Evolutionary conservation across 2,329 filamentous ascomycete species (phyloP), one percentile per base, ranked within the genome.

Genomic region (Fusarium zealandicum): DNA sequence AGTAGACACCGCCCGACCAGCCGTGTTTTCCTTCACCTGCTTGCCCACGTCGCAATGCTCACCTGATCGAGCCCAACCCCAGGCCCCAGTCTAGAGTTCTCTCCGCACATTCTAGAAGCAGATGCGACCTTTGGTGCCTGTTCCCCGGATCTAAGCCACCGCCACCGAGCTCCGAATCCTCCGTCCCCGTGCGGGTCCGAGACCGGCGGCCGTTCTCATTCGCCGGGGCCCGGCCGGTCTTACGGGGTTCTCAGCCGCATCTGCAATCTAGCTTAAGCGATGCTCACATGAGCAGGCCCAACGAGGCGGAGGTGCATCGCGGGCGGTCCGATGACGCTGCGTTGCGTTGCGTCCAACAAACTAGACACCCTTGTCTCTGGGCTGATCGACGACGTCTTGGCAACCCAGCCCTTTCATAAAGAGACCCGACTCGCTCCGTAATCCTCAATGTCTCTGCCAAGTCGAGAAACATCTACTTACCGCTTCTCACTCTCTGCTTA

Each of bases 91-190:
- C 31, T 35, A 6, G 20, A 25, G 28, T 28, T 46, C 43, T 38
- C 43, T 30, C 43, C 43, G 38, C 43, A 38, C 9, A 30, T 54
- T 54, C 50, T 42, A 45, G 45, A 54, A 54, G 36, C 51, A 11
- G 28, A 40, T 20, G n/a, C 17, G 1, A 22, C 16, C 20, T 40
- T 10, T 47, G 25, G 22, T 14, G 9, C 11, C 28, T 31, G 28
- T 36, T 33, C 50, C 45, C 62, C 51, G 47, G 63, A 64, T 53
- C 63, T 55, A 56, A 67, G 64, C 64, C 64, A 66, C 64, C 61
- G 27, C 51, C 57, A 54, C 43, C 51, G 17, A 35, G 35, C 36
- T 32, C 49, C 40, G 37, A 52, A 47, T 36, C 57, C 46, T 44
- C 52, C 52, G 20, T 57, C 33, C 27, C 64, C 50, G 61, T 42